phyloP scores from a whole-genome alignment of 441 rosid genomes.

The Pelargonium exstipulatum region DNA sequence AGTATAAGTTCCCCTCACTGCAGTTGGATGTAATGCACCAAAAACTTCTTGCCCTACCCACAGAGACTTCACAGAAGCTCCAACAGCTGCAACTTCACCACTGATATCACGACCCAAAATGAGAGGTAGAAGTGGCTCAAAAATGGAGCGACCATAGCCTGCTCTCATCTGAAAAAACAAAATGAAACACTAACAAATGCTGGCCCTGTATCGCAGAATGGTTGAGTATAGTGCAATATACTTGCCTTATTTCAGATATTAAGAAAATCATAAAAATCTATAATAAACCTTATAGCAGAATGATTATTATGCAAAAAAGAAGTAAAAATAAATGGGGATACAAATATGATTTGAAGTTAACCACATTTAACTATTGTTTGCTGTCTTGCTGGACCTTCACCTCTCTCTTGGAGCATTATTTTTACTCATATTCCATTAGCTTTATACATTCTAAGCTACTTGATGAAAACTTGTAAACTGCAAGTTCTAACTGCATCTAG shows the following conservation, averaged over 20 bases:
- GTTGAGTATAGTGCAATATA: neutral
- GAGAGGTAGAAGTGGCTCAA: conserved; percentile 74
- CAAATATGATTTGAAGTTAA: neutral
- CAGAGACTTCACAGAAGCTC: conserved; percentile 54
- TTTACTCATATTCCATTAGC: neutral
- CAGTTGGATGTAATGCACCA: conserved; percentile 97
- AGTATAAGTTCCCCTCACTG: conserved; percentile 82
- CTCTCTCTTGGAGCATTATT: neutral
- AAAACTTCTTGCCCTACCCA: conserved; percentile 80
- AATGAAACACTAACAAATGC: neutral
- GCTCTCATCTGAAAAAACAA: conserved; percentile 64
- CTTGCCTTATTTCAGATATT: neutral
- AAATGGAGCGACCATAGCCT: conserved; percentile 93
- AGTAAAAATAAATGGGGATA: too few species aligned
- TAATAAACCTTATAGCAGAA: neutral
- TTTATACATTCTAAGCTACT: neutral
- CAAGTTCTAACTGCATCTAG: neutral
- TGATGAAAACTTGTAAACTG: neutral
- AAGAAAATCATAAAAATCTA: neutral
- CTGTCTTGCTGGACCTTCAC: neutral
- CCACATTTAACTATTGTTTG: neutral
- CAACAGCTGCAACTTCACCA: conserved; percentile 84
- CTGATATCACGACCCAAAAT: conserved; percentile 91
- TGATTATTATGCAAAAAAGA: neutral
- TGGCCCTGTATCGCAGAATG: neutral